These are phyloP conservation scores for Podosphaera leucotricha DNA, from an alignment of 2,329 filamentous ascomycete species.

Conservation along the genomic window DNA sequence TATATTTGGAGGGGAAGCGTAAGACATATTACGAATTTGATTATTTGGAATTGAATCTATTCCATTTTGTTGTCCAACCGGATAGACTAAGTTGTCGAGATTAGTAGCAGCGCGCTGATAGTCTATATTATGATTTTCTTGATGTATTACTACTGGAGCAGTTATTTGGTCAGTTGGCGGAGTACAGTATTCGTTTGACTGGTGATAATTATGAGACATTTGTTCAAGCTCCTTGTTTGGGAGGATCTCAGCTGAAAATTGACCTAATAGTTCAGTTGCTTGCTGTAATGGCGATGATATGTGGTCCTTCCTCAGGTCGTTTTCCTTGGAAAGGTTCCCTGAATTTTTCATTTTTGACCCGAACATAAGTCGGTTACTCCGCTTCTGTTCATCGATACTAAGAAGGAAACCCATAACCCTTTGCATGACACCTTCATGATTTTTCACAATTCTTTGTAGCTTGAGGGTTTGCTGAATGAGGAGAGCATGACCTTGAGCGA, in stretches of 20 bases:
- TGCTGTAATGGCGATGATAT: conserved; percentile 45
- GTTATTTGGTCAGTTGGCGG: conserved; percentile 13
- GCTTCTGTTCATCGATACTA: conserved; percentile 36
- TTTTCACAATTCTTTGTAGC: conserved; percentile 38
- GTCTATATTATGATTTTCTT: conserved; percentile 20
- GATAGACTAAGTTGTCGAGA: conserved; percentile 58
- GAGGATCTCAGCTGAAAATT: conserved; percentile 40
- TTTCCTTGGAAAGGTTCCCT: conserved; percentile 2
- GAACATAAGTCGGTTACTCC: conserved; percentile 29
- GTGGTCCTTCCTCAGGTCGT: conserved; percentile 25
- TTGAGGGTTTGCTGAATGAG: conserved; percentile 37
- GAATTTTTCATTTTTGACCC: conserved; percentile 19
- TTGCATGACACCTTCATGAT: conserved; percentile 48
- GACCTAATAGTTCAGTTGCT: conserved; percentile 39
- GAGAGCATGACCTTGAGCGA: conserved; percentile 38
- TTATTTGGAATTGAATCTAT: conserved; percentile 91
- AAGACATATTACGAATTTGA: conserved; percentile 85
- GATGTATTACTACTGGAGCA: conserved; percentile 17
- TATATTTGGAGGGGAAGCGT: conserved; percentile 46
- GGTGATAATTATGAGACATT: conserved; percentile 23
- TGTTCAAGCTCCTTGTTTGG: conserved; percentile 42
- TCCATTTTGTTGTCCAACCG: conserved; percentile 70
- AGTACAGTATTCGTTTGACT: conserved; percentile 14
- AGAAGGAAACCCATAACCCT: conserved; percentile 47
- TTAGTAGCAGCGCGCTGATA: conserved; percentile 23